Percentiles rank a stretch among this genome's conserved stretches.
Conservation (phyloP, 306 rosid genomes). For the Cucurbita moschata region DNA sequence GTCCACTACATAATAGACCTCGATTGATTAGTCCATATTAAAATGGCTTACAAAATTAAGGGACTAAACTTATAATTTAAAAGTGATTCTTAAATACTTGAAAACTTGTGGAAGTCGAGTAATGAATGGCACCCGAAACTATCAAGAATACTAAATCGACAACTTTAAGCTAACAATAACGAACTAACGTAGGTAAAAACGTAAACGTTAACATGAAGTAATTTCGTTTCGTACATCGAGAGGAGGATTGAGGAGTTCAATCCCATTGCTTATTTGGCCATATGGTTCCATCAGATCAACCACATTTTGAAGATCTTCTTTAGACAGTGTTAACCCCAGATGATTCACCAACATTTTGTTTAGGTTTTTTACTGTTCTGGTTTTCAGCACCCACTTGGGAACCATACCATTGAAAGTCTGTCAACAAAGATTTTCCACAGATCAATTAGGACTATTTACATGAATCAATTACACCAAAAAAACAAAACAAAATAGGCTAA, state of each 20-base stretch:
- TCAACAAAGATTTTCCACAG: constrained; percentile 10
- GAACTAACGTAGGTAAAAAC: neutral
- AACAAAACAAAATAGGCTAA: neutral
- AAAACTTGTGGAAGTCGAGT: neutral
- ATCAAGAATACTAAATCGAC: neutral
- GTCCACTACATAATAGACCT: constrained; percentile 56
- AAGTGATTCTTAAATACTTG: neutral
- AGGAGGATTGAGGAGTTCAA: constrained; percentile 86
- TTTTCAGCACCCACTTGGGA: constrained; percentile 50
- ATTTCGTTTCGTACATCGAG: constrained; percentile 46
- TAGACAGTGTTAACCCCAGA: constrained; percentile 68
- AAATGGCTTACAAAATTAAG: constrained; percentile 1
- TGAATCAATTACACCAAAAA: neutral
- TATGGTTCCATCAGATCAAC: constrained; percentile 96
- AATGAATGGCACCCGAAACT: neutral
- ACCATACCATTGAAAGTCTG: constrained; percentile 70
- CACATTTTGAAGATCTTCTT: constrained; percentile 68
- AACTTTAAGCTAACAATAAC: neutral
- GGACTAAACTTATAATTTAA: neutral
- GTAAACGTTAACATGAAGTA: neutral
- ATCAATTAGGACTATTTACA: neutral
- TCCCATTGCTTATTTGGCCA: constrained; percentile 94
- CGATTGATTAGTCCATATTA: neutral
- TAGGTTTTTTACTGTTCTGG: constrained; percentile 34
- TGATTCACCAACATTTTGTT: constrained; percentile 62